Evolutionary conservation across 768 basidiomycete species (phyloP).

Genomic region (Trametes cingulata): DNA sequence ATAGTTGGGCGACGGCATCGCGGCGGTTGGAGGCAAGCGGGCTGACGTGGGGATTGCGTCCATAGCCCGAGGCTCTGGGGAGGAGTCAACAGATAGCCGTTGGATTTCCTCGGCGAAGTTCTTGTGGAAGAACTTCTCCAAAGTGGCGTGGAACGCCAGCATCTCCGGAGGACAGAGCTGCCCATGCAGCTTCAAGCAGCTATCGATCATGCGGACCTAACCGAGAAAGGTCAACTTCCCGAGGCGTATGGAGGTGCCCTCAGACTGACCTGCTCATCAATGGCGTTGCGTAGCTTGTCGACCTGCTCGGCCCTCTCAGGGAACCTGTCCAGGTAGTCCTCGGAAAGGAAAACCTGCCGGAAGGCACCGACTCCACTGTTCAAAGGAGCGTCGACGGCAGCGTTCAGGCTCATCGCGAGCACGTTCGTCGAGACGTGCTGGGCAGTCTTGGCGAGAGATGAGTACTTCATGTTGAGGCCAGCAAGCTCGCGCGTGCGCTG

Average conservation of each 20-base stretch:
- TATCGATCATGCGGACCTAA: constrained; percentile 78
- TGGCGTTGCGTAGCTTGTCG: constrained; percentile 67
- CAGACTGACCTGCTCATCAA: constrained; percentile 75
- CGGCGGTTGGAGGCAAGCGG: constrained; percentile 18
- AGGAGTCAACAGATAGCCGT: constrained; percentile 61
- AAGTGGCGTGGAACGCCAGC: constrained; percentile 87
- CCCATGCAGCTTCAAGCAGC: constrained; percentile 81
- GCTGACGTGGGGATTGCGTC: constrained; percentile 16
- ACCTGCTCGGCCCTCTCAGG: constrained; percentile 72
- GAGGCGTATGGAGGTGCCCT: neutral
- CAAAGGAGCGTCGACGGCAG: constrained; percentile 78
- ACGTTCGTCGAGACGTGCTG: constrained; percentile 77
- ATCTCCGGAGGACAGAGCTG: constrained; percentile 84
- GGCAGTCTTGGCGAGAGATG: constrained; percentile 73
- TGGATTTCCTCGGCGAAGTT: constrained; percentile 84
- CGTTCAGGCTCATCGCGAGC: constrained; percentile 84
- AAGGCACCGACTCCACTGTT: constrained; percentile 79
- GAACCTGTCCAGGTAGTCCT: constrained; percentile 65
- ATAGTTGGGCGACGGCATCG: constrained; percentile 20
- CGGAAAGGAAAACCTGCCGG: constrained; percentile 72
- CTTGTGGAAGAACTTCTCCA: constrained; percentile 82
- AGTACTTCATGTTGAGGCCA: constrained; percentile 67
- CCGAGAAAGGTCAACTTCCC: neutral
- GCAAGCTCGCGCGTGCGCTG: constrained; percentile 77
- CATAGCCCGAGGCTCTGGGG: constrained; percentile 44